Base-by-base conservation (phyloP, 202 grass and related monocot genomes). In the Setaria viridis region DNA sequence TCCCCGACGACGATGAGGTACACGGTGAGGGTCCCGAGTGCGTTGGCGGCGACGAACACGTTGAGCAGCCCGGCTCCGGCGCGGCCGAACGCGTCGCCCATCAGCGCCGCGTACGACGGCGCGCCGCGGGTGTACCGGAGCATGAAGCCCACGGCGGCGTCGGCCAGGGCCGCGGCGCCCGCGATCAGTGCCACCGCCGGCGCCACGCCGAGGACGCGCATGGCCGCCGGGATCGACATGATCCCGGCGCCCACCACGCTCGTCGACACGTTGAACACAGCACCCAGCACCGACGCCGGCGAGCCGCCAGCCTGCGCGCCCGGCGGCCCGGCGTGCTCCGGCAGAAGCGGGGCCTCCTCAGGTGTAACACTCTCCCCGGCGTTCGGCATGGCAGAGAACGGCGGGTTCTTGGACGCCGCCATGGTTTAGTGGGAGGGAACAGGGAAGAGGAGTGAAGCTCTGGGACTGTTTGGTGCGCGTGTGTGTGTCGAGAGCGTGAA, bases 161-260 rank as follows among this genome's bases (percentile, higher is more conserved):
- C 70, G 35, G 95, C 62, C 20, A 98, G 82, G 67, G 70, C 80
- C 1, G 89, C 89, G 42, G 78, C 83, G 14, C 50, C 62, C 2
- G 49, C 82, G 46, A 98, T 82, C 63, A 98, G 79, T 32, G 74
- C 3, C 13, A 90, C 55, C 49, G 89, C 87, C 5, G 95, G 95
- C 48, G 50, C 62, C 73, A 98, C 92, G 4, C 95, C 92, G 5
- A 98, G 92, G 10, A 98, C 83, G 62, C 88, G 87, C 92, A 93
- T 91, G 25, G 91, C 95, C 21, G 95, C 92, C n/a, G 95, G 92
- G 76, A 98, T 91, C 41, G 95, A 95, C 95, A 98, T 98, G 83
- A 98, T 98, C 41, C 95, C 95, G 8, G 91, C 92, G 42, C 95
- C 92, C 19, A 98, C 84, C 60, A 91, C 91, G 93, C 72, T 93